Percentiles rank a stretch among this genome's conserved stretches.
Evolutionary conservation across 176 grass and related monocot species (phyloP).

Genomic region (Carex kokanica): DNA sequence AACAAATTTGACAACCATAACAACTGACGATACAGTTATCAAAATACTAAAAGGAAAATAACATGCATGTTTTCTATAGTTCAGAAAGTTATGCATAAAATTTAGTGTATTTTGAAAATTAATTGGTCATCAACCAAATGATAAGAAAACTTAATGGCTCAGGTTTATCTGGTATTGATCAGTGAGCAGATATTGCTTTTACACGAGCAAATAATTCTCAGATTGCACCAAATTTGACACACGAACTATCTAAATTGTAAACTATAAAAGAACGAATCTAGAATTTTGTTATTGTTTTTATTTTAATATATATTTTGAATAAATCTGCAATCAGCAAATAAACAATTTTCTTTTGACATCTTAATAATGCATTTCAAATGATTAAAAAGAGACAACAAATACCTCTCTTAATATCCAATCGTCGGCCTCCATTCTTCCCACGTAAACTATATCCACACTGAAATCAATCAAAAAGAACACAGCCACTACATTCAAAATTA

Average conservation of each 20-base stretch:
- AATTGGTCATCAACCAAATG: neutral
- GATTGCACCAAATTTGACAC: neutral
- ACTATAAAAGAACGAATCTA: neutral
- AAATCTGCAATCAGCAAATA: neutral
- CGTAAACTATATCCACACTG: slow-evolving; percentile 91
- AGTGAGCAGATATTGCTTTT: neutral
- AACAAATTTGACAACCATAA: neutral
- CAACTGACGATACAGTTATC: neutral
- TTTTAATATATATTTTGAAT: neutral
- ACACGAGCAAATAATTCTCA: neutral
- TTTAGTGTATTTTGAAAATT: neutral
- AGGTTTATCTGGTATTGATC: neutral
- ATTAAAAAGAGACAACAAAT: slow-evolving; percentile 12
- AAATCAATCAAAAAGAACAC: slow-evolving; percentile 25
- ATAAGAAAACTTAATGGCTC: neutral
- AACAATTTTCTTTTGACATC: neutral
- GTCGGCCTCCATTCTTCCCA: slow-evolving; percentile 59
- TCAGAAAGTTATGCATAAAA: neutral
- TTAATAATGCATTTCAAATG: neutral
- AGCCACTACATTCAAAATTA: neutral
- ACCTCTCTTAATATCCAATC: slow-evolving; percentile 95
- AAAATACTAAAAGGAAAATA: slow-evolving; percentile 25
- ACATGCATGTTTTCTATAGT: neutral
- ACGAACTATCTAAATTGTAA: neutral
- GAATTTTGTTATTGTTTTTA: neutral